Evolutionary conservation across 805 yeast genomes (phyloP), one percentile per base, ranked within the genome.

Genomic region (Candida pini): DNA sequence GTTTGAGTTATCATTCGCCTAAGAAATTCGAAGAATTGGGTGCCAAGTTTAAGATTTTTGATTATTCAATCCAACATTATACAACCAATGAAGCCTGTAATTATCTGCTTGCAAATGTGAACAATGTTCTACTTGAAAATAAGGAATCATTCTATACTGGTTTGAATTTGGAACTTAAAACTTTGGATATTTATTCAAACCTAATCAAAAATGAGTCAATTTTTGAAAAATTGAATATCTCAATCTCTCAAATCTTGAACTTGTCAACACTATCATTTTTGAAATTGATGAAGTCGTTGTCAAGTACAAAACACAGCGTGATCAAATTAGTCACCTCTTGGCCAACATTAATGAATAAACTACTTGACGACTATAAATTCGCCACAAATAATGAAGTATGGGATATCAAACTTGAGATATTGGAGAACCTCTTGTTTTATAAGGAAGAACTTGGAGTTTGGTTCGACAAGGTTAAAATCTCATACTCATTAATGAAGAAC

Each of bases 271-370:
- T 39, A 3, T 51, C 45, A 15, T 44, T 58, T 21, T 31, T 58
- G 30, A 41, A 48, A 20, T 21, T 61, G 4, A 14, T 61, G 27
- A 34, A 26, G 6, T 38, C 46, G 1, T 27, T 64, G n/a, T 35
- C 54, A 0, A 17, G 32, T 6, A 38, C 45, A 2, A 24, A 45
- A 2, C 49, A 55, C 41, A 54, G 61, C 4, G 26, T 44, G 9
- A 20, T 31, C 2, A 51, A 43, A 15, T 39, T 64, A 9, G 35
- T 58, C 2, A 30, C 34, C 9, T 35, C 37, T 2, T 60, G 62
- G 62, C 55, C 63, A 2, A 28, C 33, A 6, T 43, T 53, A 9
- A 42, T 61, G 52, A 51, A 50, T 22, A 36, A 36, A 16, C 31
- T 61, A 26, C 39, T 60, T 9, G 51, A 51, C 29, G 56, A 53